Conservation (phyloP, 106 monocot genomes). For the Allium fistulosum region DNA sequence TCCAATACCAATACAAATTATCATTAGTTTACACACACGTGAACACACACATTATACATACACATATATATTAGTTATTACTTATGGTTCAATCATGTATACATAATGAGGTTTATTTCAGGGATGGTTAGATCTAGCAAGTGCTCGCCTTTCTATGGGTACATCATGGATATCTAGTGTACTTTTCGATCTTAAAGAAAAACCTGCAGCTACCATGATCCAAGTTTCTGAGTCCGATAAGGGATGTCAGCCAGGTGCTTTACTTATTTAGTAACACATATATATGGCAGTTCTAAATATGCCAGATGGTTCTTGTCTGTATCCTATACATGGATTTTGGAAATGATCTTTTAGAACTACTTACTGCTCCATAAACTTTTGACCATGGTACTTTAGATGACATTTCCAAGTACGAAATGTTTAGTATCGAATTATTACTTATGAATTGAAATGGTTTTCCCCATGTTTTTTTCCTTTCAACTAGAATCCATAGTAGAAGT, state of each 20-base stretch:
- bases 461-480: no score
- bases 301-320: neutral
- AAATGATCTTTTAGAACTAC: neutral
- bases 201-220: constrained; percentile 52
- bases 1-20: no score
- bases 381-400: no score
- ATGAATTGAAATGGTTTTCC: no score
- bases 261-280: neutral
- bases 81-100: no score
- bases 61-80: no score
- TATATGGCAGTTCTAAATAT: neutral
- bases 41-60: no score
- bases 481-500: no score
- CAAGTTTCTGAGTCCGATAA: constrained; percentile 24
- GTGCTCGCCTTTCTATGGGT: constrained; percentile 95
- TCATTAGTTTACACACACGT: no score
- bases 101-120: constrained; percentile 10
- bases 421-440: neutral
- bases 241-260: constrained; percentile 17
- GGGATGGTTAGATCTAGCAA: constrained; percentile 92
- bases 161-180: constrained; percentile 56
- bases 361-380: no score
- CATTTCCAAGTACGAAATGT: neutral
- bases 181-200: constrained; percentile 57
- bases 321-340: neutral